Conservation (phyloP, 768 basidiomycete species). For the Daedaleopsis nitida region DNA sequence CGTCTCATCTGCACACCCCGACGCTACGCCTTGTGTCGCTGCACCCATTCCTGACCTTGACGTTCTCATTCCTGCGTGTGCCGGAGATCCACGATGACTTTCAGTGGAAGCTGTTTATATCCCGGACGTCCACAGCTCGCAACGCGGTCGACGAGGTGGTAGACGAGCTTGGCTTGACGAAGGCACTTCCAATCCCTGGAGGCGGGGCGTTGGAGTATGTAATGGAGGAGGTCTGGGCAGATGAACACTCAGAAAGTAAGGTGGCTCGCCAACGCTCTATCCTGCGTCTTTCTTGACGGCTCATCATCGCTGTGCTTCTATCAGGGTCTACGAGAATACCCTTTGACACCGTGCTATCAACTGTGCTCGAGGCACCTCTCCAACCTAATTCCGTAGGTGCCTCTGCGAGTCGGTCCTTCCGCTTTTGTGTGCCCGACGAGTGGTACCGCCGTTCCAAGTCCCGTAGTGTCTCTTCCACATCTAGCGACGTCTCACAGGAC, state of each 20-base stretch:
- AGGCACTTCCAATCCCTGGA: slow-evolving; percentile 64
- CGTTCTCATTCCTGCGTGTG: slow-evolving; percentile 61
- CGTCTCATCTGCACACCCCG: slow-evolving; percentile 67
- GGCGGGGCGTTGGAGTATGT: slow-evolving; percentile 72
- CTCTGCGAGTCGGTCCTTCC: slow-evolving; percentile 45
- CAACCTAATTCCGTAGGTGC: slow-evolving; percentile 20
- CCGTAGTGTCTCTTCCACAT: slow-evolving; percentile 47
- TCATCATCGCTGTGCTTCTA: not conserved
- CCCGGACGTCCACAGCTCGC: slow-evolving; percentile 54
- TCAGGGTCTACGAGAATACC: slow-evolving; percentile 50
- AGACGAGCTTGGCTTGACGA: slow-evolving; percentile 72
- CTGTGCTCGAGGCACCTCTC: slow-evolving; percentile 42
- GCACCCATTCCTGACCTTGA: slow-evolving; percentile 57
- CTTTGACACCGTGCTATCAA: slow-evolving; percentile 42
- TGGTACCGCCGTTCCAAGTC: slow-evolving; percentile 77
- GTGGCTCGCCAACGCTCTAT: not conserved
- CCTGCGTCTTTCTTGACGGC: not conserved
- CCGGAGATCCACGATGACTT: slow-evolving; percentile 81
- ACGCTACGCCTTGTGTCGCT: slow-evolving; percentile 71
- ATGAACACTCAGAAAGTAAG: slow-evolving; percentile 58
- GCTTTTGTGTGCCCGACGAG: slow-evolving; percentile 74
- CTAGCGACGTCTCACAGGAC: slow-evolving; percentile 52
- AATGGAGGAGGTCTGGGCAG: slow-evolving; percentile 67
- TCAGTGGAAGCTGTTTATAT: slow-evolving; percentile 64
- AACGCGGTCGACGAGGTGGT: slow-evolving; percentile 54